Percentiles rank a stretch among this genome's conserved stretches.
Conservation (phyloP, 805 yeast genomes). For the Candida nanaspora region DNA sequence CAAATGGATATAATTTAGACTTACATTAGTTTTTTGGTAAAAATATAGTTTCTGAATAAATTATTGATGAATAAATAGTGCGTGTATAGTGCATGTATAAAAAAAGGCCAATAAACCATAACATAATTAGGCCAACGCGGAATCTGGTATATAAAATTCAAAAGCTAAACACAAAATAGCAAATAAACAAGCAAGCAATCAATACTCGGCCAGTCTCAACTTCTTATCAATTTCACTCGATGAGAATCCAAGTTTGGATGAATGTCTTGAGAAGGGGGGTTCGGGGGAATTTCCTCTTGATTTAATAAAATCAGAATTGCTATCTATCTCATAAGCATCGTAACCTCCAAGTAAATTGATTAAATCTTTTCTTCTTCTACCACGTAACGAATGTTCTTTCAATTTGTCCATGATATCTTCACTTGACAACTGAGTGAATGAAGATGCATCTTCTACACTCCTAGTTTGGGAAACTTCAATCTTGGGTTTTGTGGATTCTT, state of each 20-base stretch:
- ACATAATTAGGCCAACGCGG: no score
- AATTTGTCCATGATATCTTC: conserved; percentile 14
- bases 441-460: conserved; percentile 5
- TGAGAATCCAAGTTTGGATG: conserved; percentile 16
- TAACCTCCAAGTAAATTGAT: conserved; percentile 66
- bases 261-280: conserved; percentile 28
- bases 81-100: no score
- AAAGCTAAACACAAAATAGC: neutral
- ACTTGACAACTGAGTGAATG: conserved; percentile 4
- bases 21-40: no score
- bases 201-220: conserved; percentile 57
- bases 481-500: conserved; percentile 21
- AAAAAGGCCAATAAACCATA: no score
- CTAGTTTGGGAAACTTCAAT: neutral
- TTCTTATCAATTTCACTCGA: conserved; percentile 56
- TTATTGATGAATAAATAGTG: no score
- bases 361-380: conserved; percentile 17
- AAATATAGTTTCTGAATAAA: no score
- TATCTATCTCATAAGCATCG: conserved; percentile 74
- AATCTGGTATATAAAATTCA: no score
- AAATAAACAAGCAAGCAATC: conserved; percentile 4
- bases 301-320: conserved; percentile 48
- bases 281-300: conserved; percentile 56
- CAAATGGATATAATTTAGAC: no score
- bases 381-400: conserved; percentile 11